Conservation (phyloP, 176 grass and related monocot species). For the Cymbopogon citratus region DNA sequence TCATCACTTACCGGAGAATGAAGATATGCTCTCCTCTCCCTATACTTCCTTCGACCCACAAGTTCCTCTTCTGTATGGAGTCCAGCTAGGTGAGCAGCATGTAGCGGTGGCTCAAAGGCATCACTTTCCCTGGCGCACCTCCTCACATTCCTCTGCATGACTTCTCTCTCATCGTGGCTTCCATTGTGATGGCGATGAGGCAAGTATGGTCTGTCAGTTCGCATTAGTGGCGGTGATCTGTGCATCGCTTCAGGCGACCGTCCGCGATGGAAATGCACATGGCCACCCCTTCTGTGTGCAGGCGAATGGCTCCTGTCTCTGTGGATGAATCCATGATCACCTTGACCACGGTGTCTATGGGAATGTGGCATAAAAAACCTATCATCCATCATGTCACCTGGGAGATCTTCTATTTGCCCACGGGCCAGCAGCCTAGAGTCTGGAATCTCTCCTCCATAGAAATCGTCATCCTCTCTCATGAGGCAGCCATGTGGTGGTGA, state of each 20-base stretch:
- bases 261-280: constrained; percentile 32
- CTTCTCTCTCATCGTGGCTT: constrained; percentile 33
- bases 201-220: constrained; percentile 26
- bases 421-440: constrained; percentile 22
- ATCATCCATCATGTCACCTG: constrained; percentile 41
- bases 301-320: constrained; percentile 44
- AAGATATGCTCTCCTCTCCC: constrained; percentile 23
- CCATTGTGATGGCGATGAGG: constrained; percentile 21
- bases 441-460: constrained; percentile 18
- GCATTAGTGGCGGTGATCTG: constrained; percentile 41
- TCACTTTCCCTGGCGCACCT: constrained; percentile 25
- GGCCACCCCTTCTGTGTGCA: constrained; percentile 36
- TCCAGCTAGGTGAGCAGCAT: constrained; percentile 25
- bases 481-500: constrained; percentile 13
- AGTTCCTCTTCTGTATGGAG: constrained; percentile 33
- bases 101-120: constrained; percentile 29
- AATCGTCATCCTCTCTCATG: constrained; percentile 38
- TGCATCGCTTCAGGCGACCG: constrained; percentile 39
- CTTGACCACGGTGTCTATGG: constrained; percentile 15
- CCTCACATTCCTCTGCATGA: constrained; percentile 34
- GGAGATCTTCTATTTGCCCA: constrained; percentile 26
- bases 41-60: constrained; percentile 31
- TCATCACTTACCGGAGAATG: background rate
- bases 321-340: constrained; percentile 30
- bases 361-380: constrained; percentile 24